A percentile compares a stretch with the other conserved stretches of the same genome.
Conservation (phyloP, 306 rosid genomes). For the Luffa aegyptiaca region DNA sequence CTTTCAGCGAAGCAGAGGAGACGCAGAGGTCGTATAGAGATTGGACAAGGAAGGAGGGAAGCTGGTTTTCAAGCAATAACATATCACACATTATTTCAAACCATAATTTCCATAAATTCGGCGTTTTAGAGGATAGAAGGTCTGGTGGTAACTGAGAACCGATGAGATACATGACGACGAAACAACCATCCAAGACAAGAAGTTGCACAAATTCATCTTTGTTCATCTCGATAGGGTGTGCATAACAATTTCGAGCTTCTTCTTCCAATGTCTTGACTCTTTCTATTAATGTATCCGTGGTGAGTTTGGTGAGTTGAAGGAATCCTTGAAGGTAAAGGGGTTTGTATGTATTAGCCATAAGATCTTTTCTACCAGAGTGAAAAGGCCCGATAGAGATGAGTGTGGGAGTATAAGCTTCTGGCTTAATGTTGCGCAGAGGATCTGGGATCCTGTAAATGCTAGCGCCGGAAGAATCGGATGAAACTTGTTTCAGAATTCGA, state of each 20-base stretch:
- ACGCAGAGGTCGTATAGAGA: neutral
- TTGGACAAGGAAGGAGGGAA: neutral
- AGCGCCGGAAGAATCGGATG: neutral
- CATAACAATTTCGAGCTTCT: neutral
- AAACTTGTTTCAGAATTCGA: too few species aligned
- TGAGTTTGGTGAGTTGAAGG: too few species aligned
- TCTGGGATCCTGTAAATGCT: neutral
- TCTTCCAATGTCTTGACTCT: neutral
- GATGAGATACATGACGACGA: neutral
- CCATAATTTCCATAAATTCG: neutral
- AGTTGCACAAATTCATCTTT: neutral
- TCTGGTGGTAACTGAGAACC: neutral
- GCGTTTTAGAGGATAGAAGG: neutral
- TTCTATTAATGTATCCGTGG: neutral
- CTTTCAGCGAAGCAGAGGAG: too few species aligned
- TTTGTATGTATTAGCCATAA: too few species aligned
- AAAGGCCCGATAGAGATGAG: conserved; percentile 19
- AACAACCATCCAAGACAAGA: neutral
- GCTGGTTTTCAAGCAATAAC: neutral
- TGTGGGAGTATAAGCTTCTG: neutral
- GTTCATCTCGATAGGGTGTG: neutral
- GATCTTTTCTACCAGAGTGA: neutral
- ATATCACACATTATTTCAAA: too few species aligned
- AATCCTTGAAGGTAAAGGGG: too few species aligned
- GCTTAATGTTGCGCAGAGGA: neutral